Conservation (phyloP, 352 stramenopile genomes). For the Globisporangium sylvaticum region DNA sequence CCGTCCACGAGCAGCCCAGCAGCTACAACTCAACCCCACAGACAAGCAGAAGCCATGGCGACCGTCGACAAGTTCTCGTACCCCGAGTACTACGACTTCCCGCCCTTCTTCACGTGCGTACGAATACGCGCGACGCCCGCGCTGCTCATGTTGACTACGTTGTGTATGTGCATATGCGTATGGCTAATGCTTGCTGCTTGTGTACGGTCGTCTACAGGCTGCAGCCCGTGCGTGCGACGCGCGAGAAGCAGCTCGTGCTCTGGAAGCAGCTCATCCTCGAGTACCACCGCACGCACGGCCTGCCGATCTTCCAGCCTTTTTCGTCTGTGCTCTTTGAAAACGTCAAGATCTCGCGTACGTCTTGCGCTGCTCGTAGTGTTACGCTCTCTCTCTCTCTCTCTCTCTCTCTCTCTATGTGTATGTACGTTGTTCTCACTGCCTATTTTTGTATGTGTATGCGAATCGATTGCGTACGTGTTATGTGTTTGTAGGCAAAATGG, state of each 20-base stretch:
- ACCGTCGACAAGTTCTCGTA: slow-evolving; percentile 75
- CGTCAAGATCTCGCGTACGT: slow-evolving; percentile 74
- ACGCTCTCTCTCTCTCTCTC: neutral
- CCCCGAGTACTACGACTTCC: slow-evolving; percentile 86
- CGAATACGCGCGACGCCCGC: too few species aligned
- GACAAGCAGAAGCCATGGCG: slow-evolving; percentile 6
- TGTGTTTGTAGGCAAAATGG: slow-evolving; percentile 53
- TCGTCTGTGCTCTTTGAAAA: slow-evolving; percentile 76
- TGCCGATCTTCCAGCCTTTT: slow-evolving; percentile 68
- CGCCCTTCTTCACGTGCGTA: slow-evolving; percentile 83
- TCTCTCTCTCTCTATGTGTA: neutral
- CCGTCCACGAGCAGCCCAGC: neutral
- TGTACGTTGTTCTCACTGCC: neutral
- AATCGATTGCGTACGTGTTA: neutral
- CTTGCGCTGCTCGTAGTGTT: too few species aligned
- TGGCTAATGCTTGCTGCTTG: neutral
- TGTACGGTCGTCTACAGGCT: slow-evolving; percentile 25
- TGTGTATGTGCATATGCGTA: neutral
- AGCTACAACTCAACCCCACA: neutral
- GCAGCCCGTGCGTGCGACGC: slow-evolving; percentile 75
- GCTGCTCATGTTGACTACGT: neutral
- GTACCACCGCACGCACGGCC: slow-evolving; percentile 72
- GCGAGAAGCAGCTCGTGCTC: slow-evolving; percentile 84
- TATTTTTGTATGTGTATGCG: neutral
- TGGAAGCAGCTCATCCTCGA: slow-evolving; percentile 86